Conservation (phyloP, 164 flowering plant genomes). For the Nymphaea colorata region DNA sequence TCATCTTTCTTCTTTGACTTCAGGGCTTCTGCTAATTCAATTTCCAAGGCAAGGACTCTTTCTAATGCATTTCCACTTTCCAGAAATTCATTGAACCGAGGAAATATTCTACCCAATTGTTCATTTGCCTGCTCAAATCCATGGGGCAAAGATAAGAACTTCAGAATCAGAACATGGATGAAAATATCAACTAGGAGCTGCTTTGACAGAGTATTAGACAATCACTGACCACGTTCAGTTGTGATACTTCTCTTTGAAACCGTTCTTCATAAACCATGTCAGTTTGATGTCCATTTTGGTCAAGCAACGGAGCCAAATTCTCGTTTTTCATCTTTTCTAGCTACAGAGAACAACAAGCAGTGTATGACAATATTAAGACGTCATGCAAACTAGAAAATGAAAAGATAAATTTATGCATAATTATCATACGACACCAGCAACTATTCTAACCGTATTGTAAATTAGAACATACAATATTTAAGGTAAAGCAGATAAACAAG, state of each 20-base stretch:
- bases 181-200: not conserved
- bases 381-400: too few species aligned
- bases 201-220: not conserved
- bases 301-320: conserved; percentile 28
- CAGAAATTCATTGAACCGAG: conserved; percentile 47
- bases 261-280: conserved; percentile 30
- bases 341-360: conserved; percentile 14
- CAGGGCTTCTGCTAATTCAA: conserved; percentile 88
- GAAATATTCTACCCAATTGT: conserved; percentile 52
- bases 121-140: conserved; percentile 47
- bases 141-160: not conserved
- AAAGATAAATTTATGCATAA: too few species aligned
- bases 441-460: too few species aligned
- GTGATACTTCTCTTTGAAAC: conserved; percentile 39
- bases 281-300: conserved; percentile 20
- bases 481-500: too few species aligned
- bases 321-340: conserved; percentile 85
- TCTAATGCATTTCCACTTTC: conserved; percentile 67
- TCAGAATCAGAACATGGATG: not conserved
- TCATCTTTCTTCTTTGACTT: conserved; percentile 54
- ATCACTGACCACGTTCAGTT: conserved; percentile 43
- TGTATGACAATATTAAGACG: too few species aligned
- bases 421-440: too few species aligned
- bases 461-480: too few species aligned
- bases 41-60: conserved; percentile 85